Base-by-base conservation (phyloP, 2,329 filamentous ascomycete species). In the Helminthosporium solani region DNA sequence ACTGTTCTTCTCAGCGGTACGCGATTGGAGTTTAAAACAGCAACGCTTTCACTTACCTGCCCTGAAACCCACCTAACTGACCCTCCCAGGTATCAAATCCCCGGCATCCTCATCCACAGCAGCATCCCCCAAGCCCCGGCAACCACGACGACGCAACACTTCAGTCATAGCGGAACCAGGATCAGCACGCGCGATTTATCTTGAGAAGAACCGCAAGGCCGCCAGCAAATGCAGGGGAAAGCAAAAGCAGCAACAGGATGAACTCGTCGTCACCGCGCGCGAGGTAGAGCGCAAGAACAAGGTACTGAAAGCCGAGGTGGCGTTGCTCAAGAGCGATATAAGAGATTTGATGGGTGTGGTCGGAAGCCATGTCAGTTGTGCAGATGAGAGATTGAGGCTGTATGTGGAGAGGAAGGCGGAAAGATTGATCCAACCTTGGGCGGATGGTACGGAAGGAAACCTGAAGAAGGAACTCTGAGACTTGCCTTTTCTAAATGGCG, bases 211-310 rank as follows among this genome's bases (percentile, higher is more conserved):
- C 63, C 78, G 86, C 6, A 71, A 85, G 6, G 86, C 86, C 0
- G 86, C 86, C 1, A 86, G 81, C 59, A 88, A 88, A 59, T 89
- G 85, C 59, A 78, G 86, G 3, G 80, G 81, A 57, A 88, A 87
- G 68, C 81, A 82, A 62, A 82, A 81, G 60, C 72, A 74, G 49
- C 75, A 78, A 47, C 76, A 75, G 14, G 72, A 77, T 40, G 63
- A 72, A 23, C 72, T 82, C 2, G 77, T 81, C 40, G 68, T 71
- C 43, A 63, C 57, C 38, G 66, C 70, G 3, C 64, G 72, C 21
- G 60, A 64, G 1, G 54, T 60, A 2, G 66, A 66, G 38, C 47
- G 52, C 14, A 57, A 42, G 31, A 67, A 68, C 42, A 60, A 57
- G 23, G 37, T 53, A 16, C 51, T 70, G 6, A 67, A 61, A 27